These are phyloP conservation scores for Kregervanrija pseudodelftensis DNA, from an alignment of 805 yeast species.

Conservation along the genomic window DNA sequence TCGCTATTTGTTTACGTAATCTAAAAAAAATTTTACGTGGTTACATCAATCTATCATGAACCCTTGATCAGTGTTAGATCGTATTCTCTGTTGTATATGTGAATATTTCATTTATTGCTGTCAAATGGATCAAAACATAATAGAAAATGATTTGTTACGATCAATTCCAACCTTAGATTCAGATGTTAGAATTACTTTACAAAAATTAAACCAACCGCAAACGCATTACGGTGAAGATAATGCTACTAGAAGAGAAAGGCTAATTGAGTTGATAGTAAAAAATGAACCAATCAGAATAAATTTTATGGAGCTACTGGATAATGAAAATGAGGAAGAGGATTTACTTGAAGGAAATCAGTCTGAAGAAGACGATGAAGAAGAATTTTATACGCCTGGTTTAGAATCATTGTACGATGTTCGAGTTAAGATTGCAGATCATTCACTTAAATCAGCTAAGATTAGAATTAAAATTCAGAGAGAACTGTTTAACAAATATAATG, in stretches of 20 bases:
- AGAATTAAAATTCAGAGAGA: slow-evolving; percentile 34
- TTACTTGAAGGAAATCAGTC: not conserved
- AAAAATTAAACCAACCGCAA: slow-evolving; percentile 49
- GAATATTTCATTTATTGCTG: no score
- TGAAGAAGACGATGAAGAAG: slow-evolving; percentile 48
- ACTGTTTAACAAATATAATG: slow-evolving; percentile 25
- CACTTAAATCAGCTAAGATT: slow-evolving; percentile 38
- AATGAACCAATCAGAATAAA: slow-evolving; percentile 18
- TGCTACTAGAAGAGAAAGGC: slow-evolving; percentile 47
- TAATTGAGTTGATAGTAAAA: slow-evolving; percentile 38
- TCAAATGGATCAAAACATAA: not conserved
- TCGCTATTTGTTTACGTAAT: no score
- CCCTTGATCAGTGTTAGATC: no score
- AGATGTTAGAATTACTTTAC: slow-evolving; percentile 46
- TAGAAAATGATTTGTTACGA: slow-evolving; percentile 7
- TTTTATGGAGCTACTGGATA: slow-evolving; percentile 8
- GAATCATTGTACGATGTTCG: slow-evolving; percentile 47
- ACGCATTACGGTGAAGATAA: slow-evolving; percentile 52
- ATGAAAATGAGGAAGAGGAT: slow-evolving; percentile 2
- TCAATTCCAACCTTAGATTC: slow-evolving; percentile 57
- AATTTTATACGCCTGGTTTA: slow-evolving; percentile 78
- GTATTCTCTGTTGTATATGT: no score
- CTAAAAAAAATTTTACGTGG: no score
- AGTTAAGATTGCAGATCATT: slow-evolving; percentile 39
- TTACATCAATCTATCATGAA: no score